Percentiles rank a stretch among this genome's conserved stretches.
Evolutionary conservation across 306 rosid genomes (phyloP).

Genomic region (Sphenostylis stenocarpa): DNA sequence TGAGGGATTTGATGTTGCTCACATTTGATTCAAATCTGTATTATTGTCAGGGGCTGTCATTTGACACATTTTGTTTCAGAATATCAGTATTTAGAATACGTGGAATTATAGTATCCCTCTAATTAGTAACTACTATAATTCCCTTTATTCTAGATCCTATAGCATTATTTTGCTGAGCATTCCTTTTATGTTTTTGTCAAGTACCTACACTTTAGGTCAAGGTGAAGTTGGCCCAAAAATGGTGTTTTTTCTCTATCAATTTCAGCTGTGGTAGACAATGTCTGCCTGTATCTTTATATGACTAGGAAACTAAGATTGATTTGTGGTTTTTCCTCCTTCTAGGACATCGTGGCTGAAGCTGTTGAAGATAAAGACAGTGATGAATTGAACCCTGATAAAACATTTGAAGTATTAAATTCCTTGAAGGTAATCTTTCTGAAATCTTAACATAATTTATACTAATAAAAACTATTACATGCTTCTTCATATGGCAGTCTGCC

Average conservation of each 20-base stretch:
- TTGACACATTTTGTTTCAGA: background rate
- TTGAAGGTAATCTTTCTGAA: constrained; percentile 60
- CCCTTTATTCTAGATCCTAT: too few relatives aligned
- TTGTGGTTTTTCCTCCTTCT: constrained; percentile 12
- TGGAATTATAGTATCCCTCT: too few relatives aligned
- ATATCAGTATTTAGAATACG: too few relatives aligned
- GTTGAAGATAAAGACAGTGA: constrained; percentile 55
- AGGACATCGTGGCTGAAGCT: constrained; percentile 69
- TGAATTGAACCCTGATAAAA: constrained; percentile 43
- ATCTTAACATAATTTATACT: constrained; percentile 7
- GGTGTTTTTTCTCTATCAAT: constrained; percentile 13
- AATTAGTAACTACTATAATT: too few relatives aligned
- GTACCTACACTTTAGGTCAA: background rate
- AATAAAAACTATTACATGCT: constrained; percentile 10
- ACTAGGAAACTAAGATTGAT: background rate
- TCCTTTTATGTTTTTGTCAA: background rate
- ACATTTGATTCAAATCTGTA: constrained; percentile 16
- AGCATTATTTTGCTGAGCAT: background rate
- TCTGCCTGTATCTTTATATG: background rate
- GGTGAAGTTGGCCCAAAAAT: background rate
- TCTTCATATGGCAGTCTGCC: background rate
- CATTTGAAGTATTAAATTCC: constrained; percentile 56
- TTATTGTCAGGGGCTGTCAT: background rate
- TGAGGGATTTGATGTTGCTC: background rate
- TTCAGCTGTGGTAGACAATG: constrained; percentile 19